Evolutionary conservation across 1,284 basidiomycete genomes (phyloP), one percentile per base, ranked within the genome.

Genomic region (Ganoderma sinense): DNA sequence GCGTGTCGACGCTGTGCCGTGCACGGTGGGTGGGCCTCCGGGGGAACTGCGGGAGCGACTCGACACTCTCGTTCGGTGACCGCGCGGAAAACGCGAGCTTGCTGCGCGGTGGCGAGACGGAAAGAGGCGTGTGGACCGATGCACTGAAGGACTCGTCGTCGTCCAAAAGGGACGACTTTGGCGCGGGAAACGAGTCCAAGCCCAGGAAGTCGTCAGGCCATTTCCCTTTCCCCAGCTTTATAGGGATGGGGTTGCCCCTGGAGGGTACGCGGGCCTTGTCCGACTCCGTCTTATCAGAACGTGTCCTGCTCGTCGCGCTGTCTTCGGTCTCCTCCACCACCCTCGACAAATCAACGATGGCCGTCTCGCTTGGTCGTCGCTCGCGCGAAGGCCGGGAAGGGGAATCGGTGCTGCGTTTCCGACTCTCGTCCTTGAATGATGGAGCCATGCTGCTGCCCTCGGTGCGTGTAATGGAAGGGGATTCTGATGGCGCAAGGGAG

Each of bases 191-290:
- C 29, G 83, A 88, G 75, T 89, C 88, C 68, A 93, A 78, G 10
- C 72, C 72, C 41, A 73, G 56, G 77, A 93, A 93, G 78, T 94
- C 93, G 77, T 94, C 92, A 1, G 93, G 92, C 91, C 92, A 94
- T 79, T 92, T 93, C 68, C 91, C 92, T 79, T 94, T 92, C 53
- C 89, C 88, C 62, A 93, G 87, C 69, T 89, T 86, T 73, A 93
- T 84, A 70, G 81, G 81, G 67, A 78, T 73, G 70, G 81, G 83
- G 66, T 80, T 78, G 8, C 56, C 64, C 48, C 66, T 62, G 48
- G 69, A 60, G 29, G 69, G 69, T 5, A 67, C 66, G 26, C 70
- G 69, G 8, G 72, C 58, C 33, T 77, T 78, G 69, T 82, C 81
- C 61, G 74, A 70, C 43, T 76, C 75, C 69, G 71, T 74, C 69